Evolutionary conservation across 805 yeast species (phyloP), one percentile per base, ranked within the genome.

Genomic region (Lipomyces chichibuensis): DNA sequence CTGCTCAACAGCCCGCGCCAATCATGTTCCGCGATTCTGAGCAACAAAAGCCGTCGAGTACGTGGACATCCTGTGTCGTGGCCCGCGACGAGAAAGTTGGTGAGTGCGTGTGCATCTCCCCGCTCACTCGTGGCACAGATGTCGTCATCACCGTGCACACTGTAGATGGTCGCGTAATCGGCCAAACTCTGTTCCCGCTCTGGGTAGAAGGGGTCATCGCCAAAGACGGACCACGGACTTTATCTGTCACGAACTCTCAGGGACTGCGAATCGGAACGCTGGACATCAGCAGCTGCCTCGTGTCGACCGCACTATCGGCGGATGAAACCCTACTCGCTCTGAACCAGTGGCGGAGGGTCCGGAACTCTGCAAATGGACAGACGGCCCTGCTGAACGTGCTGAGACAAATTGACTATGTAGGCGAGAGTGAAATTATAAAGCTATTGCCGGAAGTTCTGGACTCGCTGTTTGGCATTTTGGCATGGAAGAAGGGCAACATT

Each of bases 51-150:
- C 23, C 59, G 63, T 39, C 57, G 59, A 9, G 61, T 20, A 76
- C 78, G 53, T 75, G 80, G 32, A 69, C 77, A 7, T 90, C 92
- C 73, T 83, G 90, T 9, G 87, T 94, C 1, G 91, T 89, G 13
- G 81, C 83, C 71, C 86, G 91, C 0, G 88, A 85, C 53, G 97
- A 92, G 77, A 80, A 82, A 14, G 80, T 91, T 65, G 90, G 93
- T 46, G 97, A 91, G 75, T 81, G 84, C 46, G 83, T 92, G 57
- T 86, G 86, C 73, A 80, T 91, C 17, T 81, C 84, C 68, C 90
- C 90, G 53, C 78, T 90, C 27, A 82, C 84, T 23, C 77, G 80
- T 55, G 79, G 54, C 32, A 80, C 71, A 63, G 95, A 89, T 72
- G 79, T 80, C 59, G 75, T 90, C 61, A 77, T 82, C 29, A 79